Evolutionary conservation across 441 rosid species (phyloP).

Genomic region (Melastoma candidum): DNA sequence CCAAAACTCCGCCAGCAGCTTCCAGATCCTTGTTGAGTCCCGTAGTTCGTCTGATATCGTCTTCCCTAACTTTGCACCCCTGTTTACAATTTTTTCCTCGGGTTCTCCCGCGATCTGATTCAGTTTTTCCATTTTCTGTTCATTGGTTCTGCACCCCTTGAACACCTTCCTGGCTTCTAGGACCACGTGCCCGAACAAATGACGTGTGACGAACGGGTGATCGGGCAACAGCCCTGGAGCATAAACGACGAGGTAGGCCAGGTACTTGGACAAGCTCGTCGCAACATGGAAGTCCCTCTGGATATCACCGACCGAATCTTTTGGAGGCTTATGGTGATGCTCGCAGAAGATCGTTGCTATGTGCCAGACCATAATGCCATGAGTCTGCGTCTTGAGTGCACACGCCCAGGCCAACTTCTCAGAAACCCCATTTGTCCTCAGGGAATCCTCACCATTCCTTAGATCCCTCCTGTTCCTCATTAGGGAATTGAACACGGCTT

Average conservation of each 20-base stretch:
- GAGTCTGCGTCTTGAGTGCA: background rate
- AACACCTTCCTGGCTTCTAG: slow-evolving; percentile 4
- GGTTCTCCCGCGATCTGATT: background rate
- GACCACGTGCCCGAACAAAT: background rate
- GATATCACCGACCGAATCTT: background rate
- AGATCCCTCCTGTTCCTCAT: background rate
- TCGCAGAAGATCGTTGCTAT: background rate
- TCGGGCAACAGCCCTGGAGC: background rate
- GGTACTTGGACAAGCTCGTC: slow-evolving; percentile 5
- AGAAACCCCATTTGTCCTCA: slow-evolving; percentile 2
- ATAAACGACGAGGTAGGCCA: background rate
- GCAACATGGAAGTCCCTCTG: background rate
- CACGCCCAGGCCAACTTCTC: slow-evolving; percentile 5
- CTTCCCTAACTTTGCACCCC: slow-evolving; percentile 1
- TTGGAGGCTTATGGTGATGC: background rate
- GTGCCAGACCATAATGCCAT: slow-evolving; percentile 5
- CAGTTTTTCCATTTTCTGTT: background rate
- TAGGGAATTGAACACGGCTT: slow-evolving; percentile 1
- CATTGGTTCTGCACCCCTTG: slow-evolving; percentile 2
- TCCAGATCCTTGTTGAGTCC: background rate
- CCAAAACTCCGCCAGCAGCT: slow-evolving; percentile 7
- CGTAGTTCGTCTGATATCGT: background rate
- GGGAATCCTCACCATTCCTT: slow-evolving; percentile 1
- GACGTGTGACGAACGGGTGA: background rate
- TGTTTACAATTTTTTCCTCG: background rate